These are phyloP conservation scores for Odonthalia washingtoniensis DNA, from an alignment of 31 red algal species.

Conservation along the genomic window DNA sequence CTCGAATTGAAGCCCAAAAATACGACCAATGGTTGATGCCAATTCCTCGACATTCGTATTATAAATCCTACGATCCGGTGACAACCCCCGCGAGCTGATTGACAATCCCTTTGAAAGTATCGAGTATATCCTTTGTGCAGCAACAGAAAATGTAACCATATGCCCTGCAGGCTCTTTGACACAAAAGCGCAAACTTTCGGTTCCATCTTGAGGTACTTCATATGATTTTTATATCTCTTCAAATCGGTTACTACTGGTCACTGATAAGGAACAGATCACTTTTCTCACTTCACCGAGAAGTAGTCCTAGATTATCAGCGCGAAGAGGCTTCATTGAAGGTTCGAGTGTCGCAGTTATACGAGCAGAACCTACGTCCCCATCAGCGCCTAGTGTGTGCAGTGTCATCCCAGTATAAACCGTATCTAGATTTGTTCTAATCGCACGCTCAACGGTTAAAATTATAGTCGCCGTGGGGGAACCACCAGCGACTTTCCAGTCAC, in stretches of 20 bases:
- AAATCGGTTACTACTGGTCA: conserved; percentile 23
- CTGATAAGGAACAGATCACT: conserved; percentile 19
- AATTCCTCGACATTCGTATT: conserved; percentile 46
- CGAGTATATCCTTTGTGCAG: conserved; percentile 64
- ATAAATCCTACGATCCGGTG: conserved; percentile 39
- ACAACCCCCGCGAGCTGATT: conserved; percentile 34
- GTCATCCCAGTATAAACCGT: conserved; percentile 71
- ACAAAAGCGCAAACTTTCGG: conserved; percentile 31
- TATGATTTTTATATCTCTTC: conserved; percentile 52
- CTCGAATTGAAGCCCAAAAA: conserved; percentile 58
- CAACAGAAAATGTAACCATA: conserved; percentile 67
- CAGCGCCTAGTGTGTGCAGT: too few species aligned
- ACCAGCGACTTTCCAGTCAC: conserved; percentile 49
- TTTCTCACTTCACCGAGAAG: conserved; percentile 52
- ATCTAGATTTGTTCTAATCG: conserved; percentile 65
- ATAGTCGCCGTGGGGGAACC: conserved; percentile 58
- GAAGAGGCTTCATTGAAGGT: conserved; percentile 43
- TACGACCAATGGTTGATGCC: conserved; percentile 63
- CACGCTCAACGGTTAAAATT: conserved; percentile 67
- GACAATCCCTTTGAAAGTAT: conserved; percentile 53
- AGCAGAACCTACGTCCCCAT: conserved; percentile 55
- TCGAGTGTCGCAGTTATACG: conserved; percentile 54
- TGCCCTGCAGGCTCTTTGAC: conserved; percentile 65
- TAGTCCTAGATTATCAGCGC: background rate
- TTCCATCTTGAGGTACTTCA: conserved; percentile 47